Conservation (phyloP, 306 rosid species). For the Cucurbita moschata region DNA sequence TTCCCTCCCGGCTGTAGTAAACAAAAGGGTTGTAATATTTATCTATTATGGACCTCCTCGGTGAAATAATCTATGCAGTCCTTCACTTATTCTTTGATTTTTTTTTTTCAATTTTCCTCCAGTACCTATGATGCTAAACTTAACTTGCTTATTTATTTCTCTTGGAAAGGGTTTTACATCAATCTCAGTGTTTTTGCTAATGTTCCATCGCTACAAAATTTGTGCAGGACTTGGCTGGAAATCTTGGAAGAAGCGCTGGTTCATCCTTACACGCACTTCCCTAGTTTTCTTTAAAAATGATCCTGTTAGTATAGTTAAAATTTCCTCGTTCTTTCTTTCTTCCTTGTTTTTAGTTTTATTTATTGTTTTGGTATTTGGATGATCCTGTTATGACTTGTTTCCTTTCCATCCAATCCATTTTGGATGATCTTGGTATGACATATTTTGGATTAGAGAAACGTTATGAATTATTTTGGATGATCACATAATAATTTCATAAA, state of each 20-base stretch:
- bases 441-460: not conserved
- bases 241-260: conserved; percentile 99
- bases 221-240: conserved; percentile 96
- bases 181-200: not conserved
- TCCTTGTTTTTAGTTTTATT: not conserved
- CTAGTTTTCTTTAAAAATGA: conserved; percentile 91
- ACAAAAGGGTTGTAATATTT: not conserved
- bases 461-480: not conserved
- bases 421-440: not conserved
- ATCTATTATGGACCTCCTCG: not conserved
- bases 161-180: not conserved
- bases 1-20: not conserved
- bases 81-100: not conserved
- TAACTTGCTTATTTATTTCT: not conserved
- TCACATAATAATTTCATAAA: not conserved
- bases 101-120: not conserved
- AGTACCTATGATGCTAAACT: not conserved
- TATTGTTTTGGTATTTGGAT: conserved; percentile 1
- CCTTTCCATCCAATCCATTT: not conserved
- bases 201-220: conserved; percentile 1
- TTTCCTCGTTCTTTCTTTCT: not conserved
- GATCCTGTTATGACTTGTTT: not conserved
- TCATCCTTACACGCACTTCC: conserved; percentile 85
- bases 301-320: conserved; percentile 58
- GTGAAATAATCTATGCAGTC: not conserved